These are phyloP conservation scores for Tuber aestivum DNA, from an alignment of 495 filamentous ascomycete genomes.

Conservation along the genomic window DNA sequence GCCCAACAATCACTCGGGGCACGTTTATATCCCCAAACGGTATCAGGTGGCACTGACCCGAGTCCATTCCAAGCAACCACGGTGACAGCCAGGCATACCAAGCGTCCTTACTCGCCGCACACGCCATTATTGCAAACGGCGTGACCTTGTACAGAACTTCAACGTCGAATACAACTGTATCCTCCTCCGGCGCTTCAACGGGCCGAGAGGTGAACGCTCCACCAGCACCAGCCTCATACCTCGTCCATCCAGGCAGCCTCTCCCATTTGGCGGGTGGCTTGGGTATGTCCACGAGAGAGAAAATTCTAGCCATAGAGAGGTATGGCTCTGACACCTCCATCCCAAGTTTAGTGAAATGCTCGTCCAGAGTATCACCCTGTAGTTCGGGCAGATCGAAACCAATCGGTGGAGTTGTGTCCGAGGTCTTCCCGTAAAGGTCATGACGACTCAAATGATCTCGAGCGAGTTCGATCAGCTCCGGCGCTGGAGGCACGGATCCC, in stretches of 20 bases:
- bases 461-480: constrained; percentile 69
- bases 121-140: constrained; percentile 92
- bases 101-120: constrained; percentile 72
- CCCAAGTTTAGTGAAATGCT: constrained; percentile 90
- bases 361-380: constrained; percentile 75
- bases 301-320: constrained; percentile 64
- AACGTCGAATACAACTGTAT: constrained; percentile 86
- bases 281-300: constrained; percentile 60
- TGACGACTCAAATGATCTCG: constrained; percentile 79
- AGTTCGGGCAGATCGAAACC: constrained; percentile 78
- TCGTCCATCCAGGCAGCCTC: constrained; percentile 84
- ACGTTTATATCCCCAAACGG: constrained; percentile 69
- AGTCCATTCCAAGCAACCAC: constrained; percentile 80
- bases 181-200: constrained; percentile 69
- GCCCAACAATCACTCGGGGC: constrained; percentile 75
- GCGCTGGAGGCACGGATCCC: constrained; percentile 47
- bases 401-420: constrained; percentile 66
- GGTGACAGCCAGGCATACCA: constrained; percentile 99
- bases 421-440: constrained; percentile 83
- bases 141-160: constrained; percentile 94
- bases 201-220: neutral
- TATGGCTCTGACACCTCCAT: constrained; percentile 87
- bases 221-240: constrained; percentile 67
- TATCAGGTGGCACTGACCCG: constrained; percentile 72
- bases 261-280: constrained; percentile 74